These are phyloP conservation scores for Metarhizium sp. DNA, from an alignment of 2,329 filamentous ascomycete genomes.

Conservation along the genomic window DNA sequence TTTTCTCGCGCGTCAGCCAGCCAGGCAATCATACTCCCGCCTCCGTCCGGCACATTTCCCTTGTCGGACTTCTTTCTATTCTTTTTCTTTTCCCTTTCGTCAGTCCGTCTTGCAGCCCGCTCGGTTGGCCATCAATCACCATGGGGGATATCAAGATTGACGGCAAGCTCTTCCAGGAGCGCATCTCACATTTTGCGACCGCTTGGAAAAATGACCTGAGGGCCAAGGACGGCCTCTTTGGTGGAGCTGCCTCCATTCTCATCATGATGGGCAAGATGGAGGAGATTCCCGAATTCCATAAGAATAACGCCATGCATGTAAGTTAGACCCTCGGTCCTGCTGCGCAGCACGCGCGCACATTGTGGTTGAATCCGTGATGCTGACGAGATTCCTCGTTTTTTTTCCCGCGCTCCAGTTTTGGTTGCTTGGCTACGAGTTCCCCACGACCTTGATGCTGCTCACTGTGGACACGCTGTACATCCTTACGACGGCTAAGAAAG, in stretches of 20 bases:
- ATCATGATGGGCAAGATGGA: conserved; percentile 94
- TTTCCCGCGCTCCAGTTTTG: conserved; percentile 60
- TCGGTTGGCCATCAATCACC: conserved; percentile 28
- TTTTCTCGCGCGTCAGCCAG: conserved; percentile 26
- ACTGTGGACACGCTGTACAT: conserved; percentile 83
- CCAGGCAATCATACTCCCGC: conserved; percentile 3
- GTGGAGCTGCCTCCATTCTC: conserved; percentile 76
- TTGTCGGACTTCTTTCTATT: background rate
- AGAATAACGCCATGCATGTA: conserved; percentile 95
- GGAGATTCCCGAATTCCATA: conserved; percentile 78
- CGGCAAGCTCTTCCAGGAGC: conserved; percentile 86
- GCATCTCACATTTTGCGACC: conserved; percentile 74
- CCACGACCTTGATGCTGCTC: conserved; percentile 87
- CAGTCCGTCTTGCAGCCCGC: conserved; percentile 17
- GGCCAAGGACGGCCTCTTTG: conserved; percentile 74
- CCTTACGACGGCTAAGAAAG: conserved; percentile 95
- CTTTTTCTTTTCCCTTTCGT: conserved; percentile 4
- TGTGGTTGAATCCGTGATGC: background rate
- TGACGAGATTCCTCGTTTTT: background rate
- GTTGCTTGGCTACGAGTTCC: conserved; percentile 97
- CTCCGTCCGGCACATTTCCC: conserved; percentile 14
- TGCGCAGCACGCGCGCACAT: background rate
- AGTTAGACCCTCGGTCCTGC: conserved; percentile 20
- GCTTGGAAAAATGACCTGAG: conserved; percentile 97
- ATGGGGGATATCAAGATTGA: conserved; percentile 91